Evolutionary conservation across 768 basidiomycete species (phyloP), one percentile per base, ranked within the genome.

Genomic region (Kwoniella sp.): DNA sequence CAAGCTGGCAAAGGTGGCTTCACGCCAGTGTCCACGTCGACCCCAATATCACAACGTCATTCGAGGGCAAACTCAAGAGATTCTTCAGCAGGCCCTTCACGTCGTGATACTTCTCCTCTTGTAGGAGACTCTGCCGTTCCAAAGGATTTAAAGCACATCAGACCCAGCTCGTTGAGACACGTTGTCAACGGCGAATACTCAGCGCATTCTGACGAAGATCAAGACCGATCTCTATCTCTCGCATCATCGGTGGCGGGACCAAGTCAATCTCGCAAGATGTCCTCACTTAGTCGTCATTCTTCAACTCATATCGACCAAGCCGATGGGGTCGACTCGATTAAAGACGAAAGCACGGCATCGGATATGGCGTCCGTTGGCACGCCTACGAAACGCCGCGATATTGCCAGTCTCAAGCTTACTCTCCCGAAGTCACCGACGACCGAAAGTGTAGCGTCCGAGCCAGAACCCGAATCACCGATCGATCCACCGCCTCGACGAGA

Each of bases 1-100:
- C 52, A 67, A 34, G 52, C 38, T 22, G 47, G 56, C 1, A 51
- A 51, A 28, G 77, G 77, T 25, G 75, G 68, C 4, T 78, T 74
- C 66, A 71, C 72, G 7, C 67, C 68, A 3, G 68, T 64, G n/a
- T 48, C 67, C 1, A 51, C 58, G 3, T 17, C 34, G 4, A 23
- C n/a, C 25, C n/a, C n/a, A n/a, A n/a, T n/a, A n/a, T 66, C 65
- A 25, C 54, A 37, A 13, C 58, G 55, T 22, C 30, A 30, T 17
- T 58, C 57, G 15, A 47, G 61, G 23, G 31, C 56, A 5, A 20
- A 38, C 20, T 65, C 63, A 9, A 48, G 63, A 20, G 63, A 65
- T 23, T 65, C 63, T 13, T 65, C 63, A 23, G 56, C 63, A 23
- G 63, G 63, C 29, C 63, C 63, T 29, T 65, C 63, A 4, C 56